A percentile compares a stretch with the other conserved stretches of the same genome.
Conservation (phyloP, 108 stramenopile genomes). For the Skeletonema menzelii region DNA sequence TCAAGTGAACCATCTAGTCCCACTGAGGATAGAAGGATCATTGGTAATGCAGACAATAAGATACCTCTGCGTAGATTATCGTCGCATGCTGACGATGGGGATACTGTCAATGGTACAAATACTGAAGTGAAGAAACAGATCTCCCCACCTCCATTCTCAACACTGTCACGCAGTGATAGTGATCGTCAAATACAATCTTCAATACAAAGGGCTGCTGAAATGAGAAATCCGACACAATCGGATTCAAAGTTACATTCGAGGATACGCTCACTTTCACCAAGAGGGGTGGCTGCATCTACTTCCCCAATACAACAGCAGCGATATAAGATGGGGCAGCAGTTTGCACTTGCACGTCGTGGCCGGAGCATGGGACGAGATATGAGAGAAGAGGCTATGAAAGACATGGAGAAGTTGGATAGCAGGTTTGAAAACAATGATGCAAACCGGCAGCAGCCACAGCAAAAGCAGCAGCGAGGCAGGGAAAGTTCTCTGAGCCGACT, state of each 20-base stretch:
- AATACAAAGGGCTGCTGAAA: not conserved
- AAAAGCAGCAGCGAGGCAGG: not conserved
- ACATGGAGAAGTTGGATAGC: too few relatives aligned
- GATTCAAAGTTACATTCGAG: not conserved
- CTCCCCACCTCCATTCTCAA: not conserved
- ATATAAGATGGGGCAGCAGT: not conserved
- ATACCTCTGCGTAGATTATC: not conserved
- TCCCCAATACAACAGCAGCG: not conserved
- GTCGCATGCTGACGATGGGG: not conserved
- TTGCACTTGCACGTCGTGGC: too few relatives aligned
- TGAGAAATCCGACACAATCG: not conserved
- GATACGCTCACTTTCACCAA: not conserved
- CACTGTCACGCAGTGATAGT: not conserved
- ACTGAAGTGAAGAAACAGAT: not conserved
- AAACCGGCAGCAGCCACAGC: not conserved
- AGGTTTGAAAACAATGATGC: not conserved
- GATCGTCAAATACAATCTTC: not conserved
- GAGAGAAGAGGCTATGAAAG: too few relatives aligned
- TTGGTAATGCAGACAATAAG: not conserved
- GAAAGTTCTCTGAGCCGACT: not conserved
- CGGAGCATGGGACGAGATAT: too few relatives aligned
- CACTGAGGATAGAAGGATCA: not conserved
- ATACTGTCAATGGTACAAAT: not conserved
- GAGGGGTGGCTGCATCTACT: not conserved
- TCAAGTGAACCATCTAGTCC: not conserved